phyloP scores from a whole-genome alignment of 352 stramenopile species.

The Halophytophthora polymorphica region DNA sequence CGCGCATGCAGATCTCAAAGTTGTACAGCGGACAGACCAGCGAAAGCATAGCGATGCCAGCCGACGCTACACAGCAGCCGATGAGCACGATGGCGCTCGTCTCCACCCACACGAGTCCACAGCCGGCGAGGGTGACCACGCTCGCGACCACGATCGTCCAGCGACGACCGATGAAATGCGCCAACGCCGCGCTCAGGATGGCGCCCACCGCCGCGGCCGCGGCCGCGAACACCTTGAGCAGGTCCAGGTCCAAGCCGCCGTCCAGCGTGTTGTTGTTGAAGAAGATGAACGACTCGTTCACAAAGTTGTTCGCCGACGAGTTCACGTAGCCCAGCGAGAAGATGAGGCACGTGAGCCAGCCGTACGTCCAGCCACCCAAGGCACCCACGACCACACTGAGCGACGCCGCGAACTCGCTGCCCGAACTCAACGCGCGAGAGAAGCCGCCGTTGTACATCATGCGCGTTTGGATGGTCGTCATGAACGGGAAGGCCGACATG shows the following conservation, averaged over 20 bases:
- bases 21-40: slow-evolving; percentile 80
- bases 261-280: slow-evolving; percentile 60
- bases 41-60: slow-evolving; percentile 76
- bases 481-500: slow-evolving; percentile 82
- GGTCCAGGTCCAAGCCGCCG: slow-evolving; percentile 49
- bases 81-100: slow-evolving; percentile 69
- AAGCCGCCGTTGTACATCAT: slow-evolving; percentile 92
- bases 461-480: slow-evolving; percentile 85
- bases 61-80: slow-evolving; percentile 60
- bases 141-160: slow-evolving; percentile 61
- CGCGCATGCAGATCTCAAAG: slow-evolving; percentile 85
- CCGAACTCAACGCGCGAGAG: slow-evolving; percentile 75
- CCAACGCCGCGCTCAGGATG: slow-evolving; percentile 43
- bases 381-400: slow-evolving; percentile 73
- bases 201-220: slow-evolving; percentile 47
- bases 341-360: slow-evolving; percentile 76
- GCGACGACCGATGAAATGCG: slow-evolving; percentile 61
- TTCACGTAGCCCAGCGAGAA: slow-evolving; percentile 86
- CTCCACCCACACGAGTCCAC: slow-evolving; percentile 63
- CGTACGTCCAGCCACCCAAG: slow-evolving; percentile 71
- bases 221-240: slow-evolving; percentile 72
- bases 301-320: slow-evolving; percentile 59
- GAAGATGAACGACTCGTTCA: slow-evolving; percentile 85
- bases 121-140: slow-evolving; percentile 56
- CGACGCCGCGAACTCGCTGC: slow-evolving; percentile 76